Base-by-base conservation (phyloP, 306 rosid genomes). In the Pyrus bretschneideri region DNA sequence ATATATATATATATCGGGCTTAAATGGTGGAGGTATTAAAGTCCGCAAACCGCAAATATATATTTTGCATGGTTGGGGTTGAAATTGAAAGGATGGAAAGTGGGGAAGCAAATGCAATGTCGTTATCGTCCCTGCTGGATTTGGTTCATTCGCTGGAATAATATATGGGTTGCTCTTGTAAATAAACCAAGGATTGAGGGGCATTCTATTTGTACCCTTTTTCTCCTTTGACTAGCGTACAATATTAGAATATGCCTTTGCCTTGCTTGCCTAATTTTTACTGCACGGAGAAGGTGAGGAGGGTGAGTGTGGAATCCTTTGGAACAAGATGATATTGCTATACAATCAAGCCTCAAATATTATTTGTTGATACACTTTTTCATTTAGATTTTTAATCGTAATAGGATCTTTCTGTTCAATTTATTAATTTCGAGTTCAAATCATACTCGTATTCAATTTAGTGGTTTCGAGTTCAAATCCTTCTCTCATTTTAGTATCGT, bases 91-190 rank as follows among this genome's bases (percentile, higher is more conserved):
- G 52, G 33, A n/a, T 5, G 15, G 3, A 9, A 15, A 27, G 23
- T 3, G 33, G 66, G 27, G 19, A 27, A 27, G 38, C n/a, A 0
- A 10, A 5, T 4, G 31, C 57, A 74, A 78, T 62, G 78, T 78
- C 80, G n/a, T 57, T 74, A 74, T 82, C 83, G 1, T 44, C 75
- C 78, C 64, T 21, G 67, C 14, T 57, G 60, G 64, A 10, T 44
- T 21, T n/a, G 62, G 15, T 25, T 57, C 55, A 59, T 70, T 49
- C 55, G 21, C 18, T 15, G 18, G 4, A 2, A 14, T 23, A 33
- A 23, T 19, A 6, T n/a, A 14, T 65, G 69, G 82, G 52, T n/a
- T 55, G 17, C n/a, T 29, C 17, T 27, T 30, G 54, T 49, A 49
- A 49, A 58, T 25, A 69, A 52, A 33, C 17, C 44, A 38, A 21